These are phyloP conservation scores for Auricularia heimuer DNA, from an alignment of 768 basidiomycete species.

Conservation along the genomic window DNA sequence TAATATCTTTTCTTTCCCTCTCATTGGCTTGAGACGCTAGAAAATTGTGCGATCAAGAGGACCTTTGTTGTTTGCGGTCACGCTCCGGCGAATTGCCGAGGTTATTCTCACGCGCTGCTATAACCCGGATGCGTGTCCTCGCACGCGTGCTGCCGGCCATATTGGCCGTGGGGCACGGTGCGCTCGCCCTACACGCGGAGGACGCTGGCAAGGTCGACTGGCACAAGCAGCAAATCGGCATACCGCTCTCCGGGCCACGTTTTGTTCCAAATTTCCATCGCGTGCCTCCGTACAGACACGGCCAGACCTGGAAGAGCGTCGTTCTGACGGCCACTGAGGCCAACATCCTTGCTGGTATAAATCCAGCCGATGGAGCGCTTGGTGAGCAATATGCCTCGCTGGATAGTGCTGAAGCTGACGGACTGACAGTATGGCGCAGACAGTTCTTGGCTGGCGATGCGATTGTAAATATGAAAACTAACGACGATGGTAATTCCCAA, in stretches of 20 bases:
- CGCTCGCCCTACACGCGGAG: conserved; percentile 49
- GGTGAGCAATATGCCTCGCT: conserved; percentile 35
- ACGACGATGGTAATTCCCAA: conserved; percentile 41
- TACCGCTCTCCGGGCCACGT: conserved; percentile 45
- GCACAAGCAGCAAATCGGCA: conserved; percentile 70
- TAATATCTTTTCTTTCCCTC: too few relatives aligned
- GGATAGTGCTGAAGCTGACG: conserved; percentile 1
- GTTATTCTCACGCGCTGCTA: neutral
- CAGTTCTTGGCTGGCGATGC: conserved; percentile 55
- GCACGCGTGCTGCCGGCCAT: too few relatives aligned
- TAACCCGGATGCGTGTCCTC: neutral
- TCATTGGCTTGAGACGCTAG: too few relatives aligned
- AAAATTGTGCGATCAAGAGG: too few relatives aligned
- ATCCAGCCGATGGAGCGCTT: conserved; percentile 56
- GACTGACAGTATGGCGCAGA: conserved; percentile 2
- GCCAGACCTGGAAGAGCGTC: conserved; percentile 30
- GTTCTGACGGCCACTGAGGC: conserved; percentile 56
- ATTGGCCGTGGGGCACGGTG: neutral
- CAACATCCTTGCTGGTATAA: conserved; percentile 71
- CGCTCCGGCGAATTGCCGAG: neutral
- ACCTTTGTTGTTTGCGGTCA: too few relatives aligned
- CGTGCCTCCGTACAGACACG: conserved; percentile 18
- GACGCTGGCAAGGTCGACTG: conserved; percentile 82
- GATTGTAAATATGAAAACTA: conserved; percentile 52
- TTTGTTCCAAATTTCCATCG: conserved; percentile 51